Base-by-base conservation (phyloP, 78 protist genomes). In the Capsaspora owczarzaki region DNA sequence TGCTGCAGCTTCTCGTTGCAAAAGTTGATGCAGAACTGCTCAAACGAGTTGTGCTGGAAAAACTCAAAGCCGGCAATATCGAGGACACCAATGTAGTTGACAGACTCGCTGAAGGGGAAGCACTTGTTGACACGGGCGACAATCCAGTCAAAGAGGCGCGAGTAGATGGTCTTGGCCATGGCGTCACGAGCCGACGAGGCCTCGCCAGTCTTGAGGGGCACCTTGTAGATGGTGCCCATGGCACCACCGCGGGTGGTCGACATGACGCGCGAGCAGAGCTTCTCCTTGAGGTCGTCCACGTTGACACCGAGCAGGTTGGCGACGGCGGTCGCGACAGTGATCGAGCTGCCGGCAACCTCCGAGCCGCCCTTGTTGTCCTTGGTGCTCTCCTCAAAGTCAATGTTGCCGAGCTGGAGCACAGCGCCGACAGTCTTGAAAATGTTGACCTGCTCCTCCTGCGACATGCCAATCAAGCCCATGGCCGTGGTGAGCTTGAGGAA, bases 11-110 rank as follows among this genome's bases (percentile, higher is more conserved):
- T n/a, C 87, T 90, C 93, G 83, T 90, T 90, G 53, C 82, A 66
- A 63, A n/a, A 82, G 78, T 87, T 83, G 85, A 87, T 88, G 85
- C 85, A 81, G n/a, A 88, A 78, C 80, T 88, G 91, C 78, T 88
- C 91, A 31, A 87, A 87, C 42, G 37, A 16, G 66, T 74, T 74
- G 79, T 19, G 27, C 42, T 80, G 37, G 63, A 87, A 87, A 22
- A 60, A 37, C 87, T 92, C 95, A 63, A 92, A 92, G 43, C 95
- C 95, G 74, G 87, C 89, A 51, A 92, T 92, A 46, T 92, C 95
- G 37, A 92, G 81, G n/a, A 89, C 41, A 25, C 91, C 92, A 40
- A 90, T 83, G 69, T 3, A 80, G 31, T 22, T 4, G 46, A 0
- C 37, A 0, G 72, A 37, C n/a, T 16, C 20, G n/a, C 20, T 8